Conservation (phyloP, 805 yeast species). For the Komagataella populi region DNA sequence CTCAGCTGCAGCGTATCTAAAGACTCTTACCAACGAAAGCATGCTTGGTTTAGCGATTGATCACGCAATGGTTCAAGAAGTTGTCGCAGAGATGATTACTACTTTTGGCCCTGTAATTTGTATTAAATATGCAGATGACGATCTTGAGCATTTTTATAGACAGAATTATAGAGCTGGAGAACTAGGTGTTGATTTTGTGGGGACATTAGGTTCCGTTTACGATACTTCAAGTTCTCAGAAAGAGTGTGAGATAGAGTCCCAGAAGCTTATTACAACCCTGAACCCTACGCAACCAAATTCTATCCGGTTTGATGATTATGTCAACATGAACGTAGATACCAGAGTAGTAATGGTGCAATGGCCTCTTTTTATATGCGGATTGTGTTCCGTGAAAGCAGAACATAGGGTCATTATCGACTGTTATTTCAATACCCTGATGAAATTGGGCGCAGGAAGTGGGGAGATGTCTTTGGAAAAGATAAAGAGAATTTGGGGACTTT, state of each 20-base stretch:
- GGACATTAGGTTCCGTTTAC: no score
- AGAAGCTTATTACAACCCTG: no score
- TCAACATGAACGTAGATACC: slow-evolving; percentile 14
- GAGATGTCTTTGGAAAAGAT: slow-evolving; percentile 18
- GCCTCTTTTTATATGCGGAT: slow-evolving; percentile 21
- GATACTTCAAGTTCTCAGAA: no score
- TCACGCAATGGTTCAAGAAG: slow-evolving; percentile 4
- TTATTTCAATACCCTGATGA: slow-evolving; percentile 19
- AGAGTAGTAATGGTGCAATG: slow-evolving; percentile 23
- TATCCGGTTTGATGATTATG: not conserved
- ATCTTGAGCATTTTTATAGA: slow-evolving; percentile 7
- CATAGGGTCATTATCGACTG: slow-evolving; percentile 20
- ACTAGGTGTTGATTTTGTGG: not conserved
- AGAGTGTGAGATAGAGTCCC: no score
- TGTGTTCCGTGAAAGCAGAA: slow-evolving; percentile 15
- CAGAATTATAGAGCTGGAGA: slow-evolving; percentile 6
- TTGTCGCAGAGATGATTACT: slow-evolving; percentile 15
- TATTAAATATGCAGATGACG: slow-evolving; percentile 6
- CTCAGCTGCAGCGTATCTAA: slow-evolving; percentile 22
- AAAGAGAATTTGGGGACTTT: slow-evolving; percentile 17
- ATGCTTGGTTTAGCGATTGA: slow-evolving; percentile 1
- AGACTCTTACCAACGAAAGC: not conserved
- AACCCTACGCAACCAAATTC: no score
- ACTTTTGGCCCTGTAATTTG: slow-evolving; percentile 14
- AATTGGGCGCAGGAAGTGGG: slow-evolving; percentile 21